Evolutionary conservation across 225 moss, liverwort and hornwort species (phyloP), one percentile per base, ranked within the genome.

Genomic region (Ulota crispa): DNA sequence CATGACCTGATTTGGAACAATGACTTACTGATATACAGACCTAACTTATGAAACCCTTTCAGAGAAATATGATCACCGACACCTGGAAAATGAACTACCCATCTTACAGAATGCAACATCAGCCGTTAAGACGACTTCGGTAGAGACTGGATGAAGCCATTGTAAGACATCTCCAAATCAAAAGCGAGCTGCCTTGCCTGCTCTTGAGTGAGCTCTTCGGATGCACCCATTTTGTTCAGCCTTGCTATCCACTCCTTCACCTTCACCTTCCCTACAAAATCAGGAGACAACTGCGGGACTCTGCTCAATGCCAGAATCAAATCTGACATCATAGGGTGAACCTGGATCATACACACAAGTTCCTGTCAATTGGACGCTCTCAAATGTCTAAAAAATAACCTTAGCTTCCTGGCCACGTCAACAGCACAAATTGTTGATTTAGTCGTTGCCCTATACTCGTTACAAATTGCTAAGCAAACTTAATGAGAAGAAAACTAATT

Each of bases 101-200:
- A 70, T 63, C 63, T 2, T 74, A 73, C 30, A 73, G 47, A 73
- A 80, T 56, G 73, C 72, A 77, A 53, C 66, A 37, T 36, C 45
- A 61, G 30, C 64, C 50, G 73, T 78, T 83, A 97, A 6, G 92
- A 95, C 64, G 93, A 89, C 78, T 95, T 94, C 3, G 98, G 95
- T 77, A 99, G 83, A 7, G 98, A 94, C 81, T 95, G 91, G 42
- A 99, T 99, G 57, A 99, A 99, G 18, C 89, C 98, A 76, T 92
- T 99, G 81, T 99, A 99, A 18, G 98, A 99, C 57, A 94, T 94
- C 70, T 99, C 98, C 83, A 99, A 85, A 88, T 99, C 98, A 72
- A 99, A 99, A 75, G 91, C 78, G 81, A 99, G 86, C 77, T 99
- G 98, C 54, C 98, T 90, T 41, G 94, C 93, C 83, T 99, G 95